These are phyloP conservation scores for Sporisorium iseilematis-ciliati DNA, from an alignment of 1,284 basidiomycete species.

Conservation along the genomic window DNA sequence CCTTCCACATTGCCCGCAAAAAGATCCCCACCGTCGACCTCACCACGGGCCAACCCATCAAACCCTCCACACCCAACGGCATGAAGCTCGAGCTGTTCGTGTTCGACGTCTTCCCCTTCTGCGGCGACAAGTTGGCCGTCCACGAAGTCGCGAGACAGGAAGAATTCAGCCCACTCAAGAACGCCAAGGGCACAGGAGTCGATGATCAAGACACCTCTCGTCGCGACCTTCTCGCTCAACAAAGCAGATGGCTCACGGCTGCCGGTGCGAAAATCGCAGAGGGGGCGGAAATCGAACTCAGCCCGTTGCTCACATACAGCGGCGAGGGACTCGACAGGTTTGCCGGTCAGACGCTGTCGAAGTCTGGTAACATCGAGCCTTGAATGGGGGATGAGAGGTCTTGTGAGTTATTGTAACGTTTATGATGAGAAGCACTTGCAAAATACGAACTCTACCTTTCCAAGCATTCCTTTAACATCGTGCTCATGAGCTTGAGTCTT, in stretches of 20 bases:
- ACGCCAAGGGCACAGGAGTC: constrained; percentile 92
- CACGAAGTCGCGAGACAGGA: constrained; percentile 88
- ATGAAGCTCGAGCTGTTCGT: constrained; percentile 99
- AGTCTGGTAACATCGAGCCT: constrained; percentile 52
- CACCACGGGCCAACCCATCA: constrained; percentile 74
- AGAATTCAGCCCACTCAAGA: constrained; percentile 97
- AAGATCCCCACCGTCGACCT: constrained; percentile 85
- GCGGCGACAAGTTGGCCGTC: constrained; percentile 79
- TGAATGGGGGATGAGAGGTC: neutral
- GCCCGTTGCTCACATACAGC: constrained; percentile 87
- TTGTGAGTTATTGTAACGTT: too few species aligned
- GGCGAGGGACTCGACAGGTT: constrained; percentile 89
- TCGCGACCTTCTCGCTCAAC: constrained; percentile 89
- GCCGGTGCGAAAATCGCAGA: constrained; percentile 82
- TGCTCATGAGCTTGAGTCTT: too few species aligned
- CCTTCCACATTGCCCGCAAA: constrained; percentile 97
- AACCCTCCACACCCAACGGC: constrained; percentile 91
- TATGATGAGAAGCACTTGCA: too few species aligned
- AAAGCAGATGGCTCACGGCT: constrained; percentile 82
- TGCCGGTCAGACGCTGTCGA: constrained; percentile 80
- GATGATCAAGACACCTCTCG: constrained; percentile 92
- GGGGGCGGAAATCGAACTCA: constrained; percentile 86
- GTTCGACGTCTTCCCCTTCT: constrained; percentile 98
- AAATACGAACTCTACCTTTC: too few species aligned
- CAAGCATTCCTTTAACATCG: too few species aligned